Evolutionary conservation across 257 asterid genomes (phyloP).

Genomic region (Solanum corneliomulleri): DNA sequence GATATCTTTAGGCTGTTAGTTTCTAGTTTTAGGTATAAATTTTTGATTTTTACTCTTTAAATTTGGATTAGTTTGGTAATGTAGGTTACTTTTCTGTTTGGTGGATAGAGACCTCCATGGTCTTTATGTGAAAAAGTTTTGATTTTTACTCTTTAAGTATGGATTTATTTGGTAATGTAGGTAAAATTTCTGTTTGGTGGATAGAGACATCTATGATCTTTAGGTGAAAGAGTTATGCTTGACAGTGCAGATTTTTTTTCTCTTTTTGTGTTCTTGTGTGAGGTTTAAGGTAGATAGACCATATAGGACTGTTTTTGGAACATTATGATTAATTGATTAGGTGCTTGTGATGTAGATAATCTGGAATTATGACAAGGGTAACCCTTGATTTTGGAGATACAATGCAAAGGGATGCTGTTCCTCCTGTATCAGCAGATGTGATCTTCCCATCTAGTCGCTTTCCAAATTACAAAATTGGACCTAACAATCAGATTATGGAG

Average conservation of each 20-base stretch:
- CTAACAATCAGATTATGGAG: slow-evolving; percentile 72
- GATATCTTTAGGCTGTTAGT: background rate
- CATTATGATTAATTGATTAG: background rate
- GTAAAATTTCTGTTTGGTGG: background rate
- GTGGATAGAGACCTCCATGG: background rate
- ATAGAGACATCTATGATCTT: background rate
- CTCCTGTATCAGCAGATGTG: slow-evolving; percentile 82
- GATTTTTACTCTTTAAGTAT: background rate
- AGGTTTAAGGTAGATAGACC: background rate
- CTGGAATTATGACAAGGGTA: slow-evolving; percentile 54
- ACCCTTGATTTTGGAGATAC: slow-evolving; percentile 69
- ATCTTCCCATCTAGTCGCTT: slow-evolving; percentile 63
- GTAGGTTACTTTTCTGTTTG: background rate
- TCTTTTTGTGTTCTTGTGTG: background rate
- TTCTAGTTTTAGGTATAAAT: background rate
- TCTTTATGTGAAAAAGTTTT: background rate
- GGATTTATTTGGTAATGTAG: background rate
- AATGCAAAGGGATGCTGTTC: slow-evolving; percentile 63
- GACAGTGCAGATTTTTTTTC: background rate
- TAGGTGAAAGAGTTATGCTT: background rate
- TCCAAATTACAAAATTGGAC: slow-evolving; percentile 68
- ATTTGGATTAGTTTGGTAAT: background rate
- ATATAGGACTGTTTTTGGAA: background rate
- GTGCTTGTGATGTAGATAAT: background rate
- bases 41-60: background rate